Evolutionary conservation across 768 basidiomycete genomes (phyloP).

Genomic region (Sporobolomyces phaffii): DNA sequence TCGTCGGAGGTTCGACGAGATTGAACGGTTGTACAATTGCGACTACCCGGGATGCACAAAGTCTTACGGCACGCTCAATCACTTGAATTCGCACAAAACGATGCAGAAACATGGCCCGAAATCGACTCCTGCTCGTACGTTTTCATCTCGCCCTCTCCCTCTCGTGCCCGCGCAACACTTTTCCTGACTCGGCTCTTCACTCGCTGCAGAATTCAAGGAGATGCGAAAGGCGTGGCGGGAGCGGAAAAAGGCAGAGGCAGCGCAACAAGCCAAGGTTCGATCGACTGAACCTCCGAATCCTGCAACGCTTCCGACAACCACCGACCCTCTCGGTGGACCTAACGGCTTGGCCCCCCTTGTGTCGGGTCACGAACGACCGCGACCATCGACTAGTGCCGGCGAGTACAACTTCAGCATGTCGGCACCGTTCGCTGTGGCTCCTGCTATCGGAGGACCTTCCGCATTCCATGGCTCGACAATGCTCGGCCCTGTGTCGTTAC

Average conservation of each 20-base stretch:
- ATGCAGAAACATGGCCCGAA: conserved; percentile 95
- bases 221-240: conserved; percentile 93
- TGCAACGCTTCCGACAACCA: conserved; percentile 5
- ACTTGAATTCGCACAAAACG: conserved; percentile 95
- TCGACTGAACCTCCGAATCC: conserved; percentile 25
- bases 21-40: conserved; percentile 86
- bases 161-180: background rate
- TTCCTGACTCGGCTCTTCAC: background rate
- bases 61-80: conserved; percentile 55
- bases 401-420: conserved; percentile 31
- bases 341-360: background rate
- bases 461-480: background rate
- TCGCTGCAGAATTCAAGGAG: conserved; percentile 83
- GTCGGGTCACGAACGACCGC: conserved; percentile 2
- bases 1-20: conserved; percentile 63
- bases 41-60: conserved; percentile 53
- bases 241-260: conserved; percentile 61
- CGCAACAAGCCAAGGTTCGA: conserved; percentile 17
- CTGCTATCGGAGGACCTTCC: background rate
- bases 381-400: conserved; percentile 33
- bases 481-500: background rate
- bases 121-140: conserved; percentile 79
- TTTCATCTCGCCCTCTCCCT: conserved; percentile 7
- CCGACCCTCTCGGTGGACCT: background rate
- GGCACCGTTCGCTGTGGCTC: conserved; percentile 17